These are phyloP conservation scores for Prunella vulgaris DNA, from an alignment of 257 asterid genomes.

Conservation along the genomic window DNA sequence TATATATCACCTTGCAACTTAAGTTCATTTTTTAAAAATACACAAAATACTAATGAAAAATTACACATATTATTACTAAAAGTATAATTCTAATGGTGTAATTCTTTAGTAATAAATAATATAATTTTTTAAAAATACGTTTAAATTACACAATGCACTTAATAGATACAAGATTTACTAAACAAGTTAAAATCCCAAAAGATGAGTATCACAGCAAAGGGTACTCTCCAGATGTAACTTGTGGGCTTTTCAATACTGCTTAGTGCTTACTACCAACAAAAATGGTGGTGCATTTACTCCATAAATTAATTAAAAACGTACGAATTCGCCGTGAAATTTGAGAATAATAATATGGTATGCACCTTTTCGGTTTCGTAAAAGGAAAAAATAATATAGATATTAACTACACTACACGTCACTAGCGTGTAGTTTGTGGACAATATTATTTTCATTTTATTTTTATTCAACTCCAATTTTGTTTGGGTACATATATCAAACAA, in stretches of 20 bases:
- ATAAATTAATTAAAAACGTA: neutral
- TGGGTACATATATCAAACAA: neutral
- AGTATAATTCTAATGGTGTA: too few relatives aligned
- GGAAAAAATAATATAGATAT: too few relatives aligned
- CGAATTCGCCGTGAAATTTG: neutral
- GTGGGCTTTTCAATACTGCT: neutral
- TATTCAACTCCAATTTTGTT: neutral
- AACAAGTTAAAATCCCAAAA: neutral
- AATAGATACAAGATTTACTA: too few relatives aligned
- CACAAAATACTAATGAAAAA: too few relatives aligned
- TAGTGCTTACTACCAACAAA: neutral
- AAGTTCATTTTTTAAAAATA: too few relatives aligned
- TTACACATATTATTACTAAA: too few relatives aligned
- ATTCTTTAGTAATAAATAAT: too few relatives aligned
- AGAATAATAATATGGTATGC: too few relatives aligned
- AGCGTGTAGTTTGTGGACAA: neutral
- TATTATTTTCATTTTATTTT: neutral
- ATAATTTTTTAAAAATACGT: too few relatives aligned
- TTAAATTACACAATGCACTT: too few relatives aligned
- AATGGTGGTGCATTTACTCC: neutral
- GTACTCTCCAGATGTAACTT: neutral
- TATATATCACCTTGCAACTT: too few relatives aligned
- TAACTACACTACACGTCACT: too few relatives aligned
- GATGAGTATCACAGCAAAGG: neutral
- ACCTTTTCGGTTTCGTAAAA: neutral